phyloP scores from a whole-genome alignment of 2,329 filamentous ascomycete genomes.

The Microcyclosporella mali region DNA sequence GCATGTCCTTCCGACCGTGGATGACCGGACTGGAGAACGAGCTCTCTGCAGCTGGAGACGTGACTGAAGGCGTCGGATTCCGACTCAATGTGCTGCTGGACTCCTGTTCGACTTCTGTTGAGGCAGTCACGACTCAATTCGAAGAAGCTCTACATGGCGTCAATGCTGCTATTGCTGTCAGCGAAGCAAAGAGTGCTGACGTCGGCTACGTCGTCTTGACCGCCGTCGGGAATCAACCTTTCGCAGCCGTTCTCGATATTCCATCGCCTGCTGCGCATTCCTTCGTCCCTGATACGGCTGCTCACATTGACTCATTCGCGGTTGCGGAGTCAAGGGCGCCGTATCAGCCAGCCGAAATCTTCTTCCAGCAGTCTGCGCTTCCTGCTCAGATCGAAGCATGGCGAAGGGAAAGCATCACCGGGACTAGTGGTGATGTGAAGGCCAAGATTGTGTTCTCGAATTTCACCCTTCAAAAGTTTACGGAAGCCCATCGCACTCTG shows the following conservation, averaged over 20 bases:
- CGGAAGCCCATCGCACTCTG: conserved; percentile 65
- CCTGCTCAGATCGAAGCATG: conserved; percentile 39
- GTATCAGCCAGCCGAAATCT: conserved; percentile 46
- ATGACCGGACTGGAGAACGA: conserved; percentile 52
- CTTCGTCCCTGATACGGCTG: conserved; percentile 19
- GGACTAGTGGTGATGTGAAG: conserved; percentile 49
- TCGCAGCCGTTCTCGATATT: conserved; percentile 46
- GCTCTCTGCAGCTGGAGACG: conserved; percentile 34
- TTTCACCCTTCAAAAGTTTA: conserved; percentile 64
- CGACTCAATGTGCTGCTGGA: conserved; percentile 52
- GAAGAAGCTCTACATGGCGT: conserved; percentile 21
- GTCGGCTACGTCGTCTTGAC: conserved; percentile 54
- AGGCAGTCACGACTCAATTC: conserved; percentile 35
- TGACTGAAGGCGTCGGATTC: conserved; percentile 48
- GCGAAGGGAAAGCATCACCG: conserved; percentile 13
- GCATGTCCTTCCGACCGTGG: conserved; percentile 53
- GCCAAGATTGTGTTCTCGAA: conserved; percentile 66
- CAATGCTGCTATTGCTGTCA: conserved; percentile 47
- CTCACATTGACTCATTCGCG: conserved; percentile 28
- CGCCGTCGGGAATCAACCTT: conserved; percentile 30
- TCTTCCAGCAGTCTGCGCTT: conserved; percentile 53
- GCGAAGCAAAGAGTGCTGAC: conserved; percentile 42
- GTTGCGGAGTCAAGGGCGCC: conserved; percentile 56
- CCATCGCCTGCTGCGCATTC: conserved; percentile 55
- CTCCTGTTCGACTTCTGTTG: conserved; percentile 43